These are phyloP conservation scores for Linum tenue DNA, from an alignment of 345 rosid species.

Conservation along the genomic window DNA sequence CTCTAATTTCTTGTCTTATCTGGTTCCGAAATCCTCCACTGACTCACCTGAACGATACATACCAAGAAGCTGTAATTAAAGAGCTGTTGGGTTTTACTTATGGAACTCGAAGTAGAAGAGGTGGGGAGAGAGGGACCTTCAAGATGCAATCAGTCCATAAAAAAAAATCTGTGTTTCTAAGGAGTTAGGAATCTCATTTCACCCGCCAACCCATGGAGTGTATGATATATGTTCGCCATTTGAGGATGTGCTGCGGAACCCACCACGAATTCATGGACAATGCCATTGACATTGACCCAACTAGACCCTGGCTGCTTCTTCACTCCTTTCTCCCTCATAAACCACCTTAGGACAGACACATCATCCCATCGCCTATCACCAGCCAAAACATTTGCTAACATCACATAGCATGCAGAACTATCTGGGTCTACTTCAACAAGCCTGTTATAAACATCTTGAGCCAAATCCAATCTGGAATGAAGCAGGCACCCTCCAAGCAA, in stretches of 20 bases:
- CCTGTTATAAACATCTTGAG: slow-evolving; percentile 21
- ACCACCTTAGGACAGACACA: slow-evolving; percentile 27
- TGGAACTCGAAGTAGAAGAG: too few species aligned
- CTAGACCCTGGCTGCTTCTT: slow-evolving; percentile 39
- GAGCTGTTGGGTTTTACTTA: too few species aligned
- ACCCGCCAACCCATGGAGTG: slow-evolving; percentile 18
- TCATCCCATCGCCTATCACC: slow-evolving; percentile 26
- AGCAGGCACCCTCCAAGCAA: slow-evolving; percentile 39
- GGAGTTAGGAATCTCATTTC: slow-evolving; percentile 18
- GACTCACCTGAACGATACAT: slow-evolving; percentile 30
- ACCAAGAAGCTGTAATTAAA: neutral
- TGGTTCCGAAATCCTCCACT: slow-evolving; percentile 83
- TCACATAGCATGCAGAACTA: slow-evolving; percentile 35
- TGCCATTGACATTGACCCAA: slow-evolving; percentile 31
- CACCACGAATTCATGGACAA: slow-evolving; percentile 32
- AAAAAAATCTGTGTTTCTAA: neutral
- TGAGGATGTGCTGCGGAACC: slow-evolving; percentile 21
- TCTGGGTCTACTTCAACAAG: slow-evolving; percentile 32
- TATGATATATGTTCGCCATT: slow-evolving; percentile 15
- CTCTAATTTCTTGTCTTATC: slow-evolving; percentile 79
- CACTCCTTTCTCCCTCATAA: slow-evolving; percentile 33
- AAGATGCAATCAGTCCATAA: too few species aligned
- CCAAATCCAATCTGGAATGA: slow-evolving; percentile 27
- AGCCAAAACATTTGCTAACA: slow-evolving; percentile 34
- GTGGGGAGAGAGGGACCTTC: neutral